Percentiles rank a stretch among this genome's conserved stretches.
Evolutionary conservation across 179 eudicot species (phyloP).

Genomic region (Actinidia chinensis): DNA sequence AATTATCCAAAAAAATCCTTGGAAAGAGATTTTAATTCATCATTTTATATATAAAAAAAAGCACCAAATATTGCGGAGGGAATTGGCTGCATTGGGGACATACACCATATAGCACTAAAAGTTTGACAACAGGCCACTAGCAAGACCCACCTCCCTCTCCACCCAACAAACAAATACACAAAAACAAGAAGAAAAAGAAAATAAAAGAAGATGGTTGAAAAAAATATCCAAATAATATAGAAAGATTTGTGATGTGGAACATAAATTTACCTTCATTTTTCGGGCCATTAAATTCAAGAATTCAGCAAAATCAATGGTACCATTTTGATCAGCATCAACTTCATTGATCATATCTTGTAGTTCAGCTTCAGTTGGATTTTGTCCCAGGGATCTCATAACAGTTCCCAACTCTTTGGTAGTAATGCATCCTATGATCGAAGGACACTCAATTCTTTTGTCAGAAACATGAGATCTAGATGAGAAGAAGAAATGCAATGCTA

Average conservation of each 20-base stretch:
- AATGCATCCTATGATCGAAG: slow-evolving; percentile 12
- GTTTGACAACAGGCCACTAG: too few species aligned
- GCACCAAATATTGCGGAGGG: too few species aligned
- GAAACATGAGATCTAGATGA: too few species aligned
- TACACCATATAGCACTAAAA: background rate
- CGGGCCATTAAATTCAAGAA: slow-evolving; percentile 21
- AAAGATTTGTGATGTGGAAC: background rate
- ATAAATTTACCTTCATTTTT: slow-evolving; percentile 12
- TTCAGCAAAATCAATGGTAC: slow-evolving; percentile 19
- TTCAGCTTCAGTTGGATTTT: slow-evolving; percentile 22
- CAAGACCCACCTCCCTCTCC: too few species aligned
- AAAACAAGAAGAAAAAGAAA: background rate
- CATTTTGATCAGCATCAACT: slow-evolving; percentile 24
- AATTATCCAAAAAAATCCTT: too few species aligned
- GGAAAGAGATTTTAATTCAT: too few species aligned
- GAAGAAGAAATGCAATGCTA: too few species aligned
- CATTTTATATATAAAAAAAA: too few species aligned
- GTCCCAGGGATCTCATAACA: slow-evolving; percentile 22
- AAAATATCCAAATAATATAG: too few species aligned
- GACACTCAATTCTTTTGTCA: too few species aligned
- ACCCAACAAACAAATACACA: too few species aligned
- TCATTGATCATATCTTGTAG: slow-evolving; percentile 18
- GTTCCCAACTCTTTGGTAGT: slow-evolving; percentile 21
- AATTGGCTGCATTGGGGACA: background rate
- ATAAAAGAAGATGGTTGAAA: background rate